Conservation (phyloP, 345 rosid species). For the Boechera stricta region DNA sequence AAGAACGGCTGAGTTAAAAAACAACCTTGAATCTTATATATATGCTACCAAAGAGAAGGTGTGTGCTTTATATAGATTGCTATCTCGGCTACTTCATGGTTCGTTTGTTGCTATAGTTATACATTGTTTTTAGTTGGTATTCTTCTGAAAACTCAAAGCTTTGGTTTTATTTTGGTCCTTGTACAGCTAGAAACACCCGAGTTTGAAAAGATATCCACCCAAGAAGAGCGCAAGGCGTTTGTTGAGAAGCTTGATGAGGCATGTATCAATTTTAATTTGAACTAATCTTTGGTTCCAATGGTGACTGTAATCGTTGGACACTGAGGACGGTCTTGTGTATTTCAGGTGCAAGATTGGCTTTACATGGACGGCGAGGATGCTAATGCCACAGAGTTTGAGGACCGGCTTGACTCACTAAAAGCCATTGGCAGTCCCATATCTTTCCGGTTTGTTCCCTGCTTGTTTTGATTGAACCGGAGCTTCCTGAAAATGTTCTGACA, state of each 20-base stretch:
- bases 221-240: conserved; percentile 81
- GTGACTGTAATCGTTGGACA: conserved; percentile 21
- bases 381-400: conserved; percentile 71
- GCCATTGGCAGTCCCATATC: conserved; percentile 78
- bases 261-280: conserved; percentile 16
- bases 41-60: conserved; percentile 98
- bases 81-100: neutral
- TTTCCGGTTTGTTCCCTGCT: conserved; percentile 61
- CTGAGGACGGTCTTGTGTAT: conserved; percentile 16
- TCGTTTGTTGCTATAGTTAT: conserved; percentile 13
- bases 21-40: conserved; percentile 90
- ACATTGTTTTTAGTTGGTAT: neutral
- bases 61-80: conserved; percentile 11
- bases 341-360: conserved; percentile 97
- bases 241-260: conserved; percentile 92
- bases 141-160: conserved; percentile 27
- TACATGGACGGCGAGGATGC: conserved; percentile 98
- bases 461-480: conserved; percentile 6
- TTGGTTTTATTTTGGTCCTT: conserved; percentile 22
- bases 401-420: conserved; percentile 70
- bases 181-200: conserved; percentile 79
- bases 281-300: conserved; percentile 12
- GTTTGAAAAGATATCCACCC: conserved; percentile 69
- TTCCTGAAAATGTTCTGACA: conserved; percentile 2
- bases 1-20: conserved; percentile 93